Evolutionary conservation across 1,139 yeast species (phyloP).

Genomic region (Yamadazyma triangularis): DNA sequence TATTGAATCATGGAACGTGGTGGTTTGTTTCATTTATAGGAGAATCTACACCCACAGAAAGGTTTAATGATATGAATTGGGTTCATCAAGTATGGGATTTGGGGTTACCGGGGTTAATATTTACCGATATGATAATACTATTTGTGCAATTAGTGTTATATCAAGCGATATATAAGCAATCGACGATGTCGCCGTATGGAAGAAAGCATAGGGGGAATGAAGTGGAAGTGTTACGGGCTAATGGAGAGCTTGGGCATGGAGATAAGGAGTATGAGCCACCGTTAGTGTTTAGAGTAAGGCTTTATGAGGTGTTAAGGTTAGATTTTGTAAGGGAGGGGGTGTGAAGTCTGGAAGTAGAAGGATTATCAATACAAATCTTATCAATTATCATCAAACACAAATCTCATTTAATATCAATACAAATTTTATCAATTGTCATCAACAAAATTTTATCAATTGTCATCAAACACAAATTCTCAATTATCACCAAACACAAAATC

Average conservation of each 20-base stretch:
- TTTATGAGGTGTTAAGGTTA: too few species aligned
- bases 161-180: slow-evolving; percentile 34
- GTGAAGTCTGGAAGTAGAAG: too few species aligned
- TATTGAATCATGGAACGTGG: slow-evolving; percentile 33
- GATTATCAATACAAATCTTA: too few species aligned
- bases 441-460: too few species aligned
- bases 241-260: slow-evolving; percentile 12
- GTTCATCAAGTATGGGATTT: slow-evolving; percentile 19
- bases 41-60: slow-evolving; percentile 19
- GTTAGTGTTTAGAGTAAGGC: too few species aligned
- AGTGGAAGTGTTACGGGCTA: slow-evolving; percentile 21
- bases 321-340: too few species aligned
- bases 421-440: too few species aligned
- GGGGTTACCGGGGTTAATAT: slow-evolving; percentile 28
- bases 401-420: too few species aligned
- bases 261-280: slow-evolving; percentile 14
- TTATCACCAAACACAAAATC: too few species aligned
- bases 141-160: slow-evolving; percentile 30
- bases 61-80: slow-evolving; percentile 9
- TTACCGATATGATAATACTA: slow-evolving; percentile 28
- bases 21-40: slow-evolving; percentile 44
- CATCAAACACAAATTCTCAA: too few species aligned
- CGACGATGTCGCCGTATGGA: slow-evolving; percentile 21
- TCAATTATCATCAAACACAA: too few species aligned
- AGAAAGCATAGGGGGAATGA: slow-evolving; percentile 22